Percentiles rank a stretch among this genome's conserved stretches.
Conservation (phyloP, 225 moss, liverwort and hornwort genomes). For the Polytrichum formosum region DNA sequence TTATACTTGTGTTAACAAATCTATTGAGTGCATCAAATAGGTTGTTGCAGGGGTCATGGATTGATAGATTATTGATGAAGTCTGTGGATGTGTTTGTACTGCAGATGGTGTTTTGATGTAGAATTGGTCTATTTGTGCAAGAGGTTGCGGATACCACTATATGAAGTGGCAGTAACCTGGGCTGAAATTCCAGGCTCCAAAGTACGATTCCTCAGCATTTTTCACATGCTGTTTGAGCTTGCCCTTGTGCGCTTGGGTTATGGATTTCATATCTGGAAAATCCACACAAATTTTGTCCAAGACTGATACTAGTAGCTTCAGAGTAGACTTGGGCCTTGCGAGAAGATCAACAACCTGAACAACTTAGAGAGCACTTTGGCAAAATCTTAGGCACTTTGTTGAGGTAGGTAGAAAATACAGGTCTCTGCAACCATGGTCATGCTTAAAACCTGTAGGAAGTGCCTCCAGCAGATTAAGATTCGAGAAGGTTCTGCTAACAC, state of each 20-base stretch:
- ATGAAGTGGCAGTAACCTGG: slow-evolving; percentile 90
- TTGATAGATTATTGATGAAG: neutral
- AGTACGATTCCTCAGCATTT: slow-evolving; percentile 67
- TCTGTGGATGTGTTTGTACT: slow-evolving; percentile 1
- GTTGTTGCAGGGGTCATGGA: too few species aligned
- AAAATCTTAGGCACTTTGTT: too few species aligned
- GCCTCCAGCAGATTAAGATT: too few species aligned
- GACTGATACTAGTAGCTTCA: slow-evolving; percentile 10
- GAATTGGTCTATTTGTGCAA: slow-evolving; percentile 86
- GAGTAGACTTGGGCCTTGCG: neutral
- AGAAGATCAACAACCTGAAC: too few species aligned
- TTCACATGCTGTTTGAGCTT: slow-evolving; percentile 97
- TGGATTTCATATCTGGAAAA: slow-evolving; percentile 91
- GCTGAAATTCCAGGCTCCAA: slow-evolving; percentile 99
- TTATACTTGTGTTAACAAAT: too few species aligned
- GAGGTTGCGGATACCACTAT: slow-evolving; percentile 69
- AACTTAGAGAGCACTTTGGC: too few species aligned
- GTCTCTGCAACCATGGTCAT: too few species aligned
- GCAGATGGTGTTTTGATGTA: slow-evolving; percentile 95
- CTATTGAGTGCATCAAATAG: too few species aligned
- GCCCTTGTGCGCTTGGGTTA: slow-evolving; percentile 85
- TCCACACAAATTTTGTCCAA: slow-evolving; percentile 46
- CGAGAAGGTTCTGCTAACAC: too few species aligned
- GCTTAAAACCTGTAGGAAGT: too few species aligned
- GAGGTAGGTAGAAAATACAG: too few species aligned